phyloP scores from a whole-genome alignment of 768 basidiomycete species.

The Trametes gibbosa region DNA sequence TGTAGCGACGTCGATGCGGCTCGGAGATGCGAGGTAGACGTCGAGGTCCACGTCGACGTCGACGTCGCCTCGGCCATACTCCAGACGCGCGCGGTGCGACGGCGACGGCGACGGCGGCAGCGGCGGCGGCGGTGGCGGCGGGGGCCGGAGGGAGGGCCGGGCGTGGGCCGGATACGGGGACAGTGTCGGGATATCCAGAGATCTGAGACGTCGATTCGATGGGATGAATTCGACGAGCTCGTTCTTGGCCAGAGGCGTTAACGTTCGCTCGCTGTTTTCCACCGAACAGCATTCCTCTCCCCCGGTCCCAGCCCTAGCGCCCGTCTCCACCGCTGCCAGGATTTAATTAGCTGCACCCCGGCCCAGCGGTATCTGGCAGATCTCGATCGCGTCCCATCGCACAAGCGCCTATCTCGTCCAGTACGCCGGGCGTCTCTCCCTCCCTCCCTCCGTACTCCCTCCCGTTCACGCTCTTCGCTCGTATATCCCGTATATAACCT shows the following conservation, averaged over 20 bases:
- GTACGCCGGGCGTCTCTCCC: too few species aligned
- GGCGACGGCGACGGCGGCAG: background rate
- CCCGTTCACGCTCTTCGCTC: constrained; percentile 3
- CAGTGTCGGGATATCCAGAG: background rate
- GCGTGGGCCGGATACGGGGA: background rate
- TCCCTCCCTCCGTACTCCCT: constrained; percentile 1
- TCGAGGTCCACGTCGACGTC: too few species aligned
- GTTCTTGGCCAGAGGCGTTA: constrained; percentile 1
- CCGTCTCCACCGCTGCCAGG: too few species aligned
- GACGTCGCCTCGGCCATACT: too few species aligned
- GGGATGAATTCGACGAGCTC: too few species aligned
- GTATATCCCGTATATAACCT: constrained; percentile 17
- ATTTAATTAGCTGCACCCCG: too few species aligned
- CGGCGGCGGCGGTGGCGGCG: background rate
- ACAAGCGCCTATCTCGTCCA: too few species aligned
- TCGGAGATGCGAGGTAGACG: too few species aligned
- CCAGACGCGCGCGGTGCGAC: background rate
- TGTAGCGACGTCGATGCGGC: background rate
- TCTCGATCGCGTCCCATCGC: too few species aligned
- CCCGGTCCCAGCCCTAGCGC: constrained; percentile 12
- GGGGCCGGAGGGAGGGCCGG: too few species aligned
- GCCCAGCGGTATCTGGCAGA: too few species aligned
- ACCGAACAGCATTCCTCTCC: constrained; percentile 12
- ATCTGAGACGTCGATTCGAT: too few species aligned
- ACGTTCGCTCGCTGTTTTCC: constrained; percentile 12